A percentile compares a stretch with the other conserved stretches of the same genome.
phyloP scores from a whole-genome alignment of 257 asterid genomes.

The Lavandula angustifolia region DNA sequence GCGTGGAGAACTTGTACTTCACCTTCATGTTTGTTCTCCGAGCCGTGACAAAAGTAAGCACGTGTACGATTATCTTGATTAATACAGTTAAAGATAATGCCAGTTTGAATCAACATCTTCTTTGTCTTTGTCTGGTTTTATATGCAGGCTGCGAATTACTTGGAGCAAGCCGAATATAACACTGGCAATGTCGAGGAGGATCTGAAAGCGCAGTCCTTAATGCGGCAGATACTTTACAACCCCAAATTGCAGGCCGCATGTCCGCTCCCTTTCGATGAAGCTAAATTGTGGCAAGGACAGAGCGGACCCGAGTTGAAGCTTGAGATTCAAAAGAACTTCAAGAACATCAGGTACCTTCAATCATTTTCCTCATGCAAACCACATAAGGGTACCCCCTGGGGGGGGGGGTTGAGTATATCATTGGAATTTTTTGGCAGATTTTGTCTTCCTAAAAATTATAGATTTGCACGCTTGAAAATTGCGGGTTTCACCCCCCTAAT shows the following conservation, averaged over 20 bases:
- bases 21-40: constrained; percentile 94
- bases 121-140: constrained; percentile 13
- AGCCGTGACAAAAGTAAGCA: constrained; percentile 85
- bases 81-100: background rate
- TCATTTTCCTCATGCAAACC: constrained; percentile 8
- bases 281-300: constrained; percentile 96
- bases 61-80: constrained; percentile 10
- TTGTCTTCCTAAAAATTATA: too few species aligned
- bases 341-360: constrained; percentile 68
- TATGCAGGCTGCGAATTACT: constrained; percentile 73
- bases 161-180: constrained; percentile 89
- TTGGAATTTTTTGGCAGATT: too few species aligned
- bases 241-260: constrained; percentile 83
- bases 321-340: constrained; percentile 85
- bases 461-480: too few species aligned
- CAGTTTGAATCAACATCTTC: constrained; percentile 16
- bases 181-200: constrained; percentile 78
- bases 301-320: constrained; percentile 86
- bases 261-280: constrained; percentile 92
- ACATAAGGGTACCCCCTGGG: too few species aligned
- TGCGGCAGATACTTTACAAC: constrained; percentile 76
- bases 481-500: too few species aligned
- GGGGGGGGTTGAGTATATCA: too few species aligned
- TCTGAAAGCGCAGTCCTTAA: constrained; percentile 74
- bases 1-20: constrained; percentile 86